Percentiles rank a stretch among this genome's conserved stretches.
phyloP scores from a whole-genome alignment of 306 rosid genomes.

The Trifolium dubium region DNA sequence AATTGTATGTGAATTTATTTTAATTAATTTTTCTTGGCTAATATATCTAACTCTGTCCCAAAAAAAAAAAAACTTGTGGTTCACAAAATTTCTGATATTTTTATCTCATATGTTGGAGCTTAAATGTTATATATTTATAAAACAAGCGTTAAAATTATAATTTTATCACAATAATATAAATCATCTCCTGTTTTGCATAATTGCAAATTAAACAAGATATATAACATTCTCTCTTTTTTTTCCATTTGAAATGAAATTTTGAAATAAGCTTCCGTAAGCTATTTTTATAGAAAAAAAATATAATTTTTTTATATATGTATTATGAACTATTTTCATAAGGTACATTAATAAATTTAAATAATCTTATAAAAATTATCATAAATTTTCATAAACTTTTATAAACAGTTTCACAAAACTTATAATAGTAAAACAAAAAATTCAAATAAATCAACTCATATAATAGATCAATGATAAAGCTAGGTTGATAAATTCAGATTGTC shows the following conservation, averaged over 20 bases:
- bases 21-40: neutral
- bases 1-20: neutral
- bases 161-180: neutral
- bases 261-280: too few species aligned
- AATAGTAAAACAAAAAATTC: too few species aligned
- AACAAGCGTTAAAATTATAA: too few species aligned
- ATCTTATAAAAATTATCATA: too few species aligned
- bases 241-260: too few species aligned
- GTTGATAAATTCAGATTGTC: neutral
- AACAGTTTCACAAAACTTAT: too few species aligned
- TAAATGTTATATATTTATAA: neutral
- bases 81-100: neutral
- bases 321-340: too few species aligned
- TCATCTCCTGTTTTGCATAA: neutral
- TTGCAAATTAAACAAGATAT: neutral
- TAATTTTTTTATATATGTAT: too few species aligned
- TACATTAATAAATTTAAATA: too few species aligned
- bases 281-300: too few species aligned
- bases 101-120: neutral
- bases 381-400: too few species aligned
- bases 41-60: neutral
- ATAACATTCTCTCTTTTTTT: neutral
- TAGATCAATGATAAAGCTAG: neutral
- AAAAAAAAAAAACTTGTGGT: neutral
- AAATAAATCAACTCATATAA: too few species aligned